phyloP scores from a whole-genome alignment of 768 basidiomycete genomes.

The Agaricus bisporus region DNA sequence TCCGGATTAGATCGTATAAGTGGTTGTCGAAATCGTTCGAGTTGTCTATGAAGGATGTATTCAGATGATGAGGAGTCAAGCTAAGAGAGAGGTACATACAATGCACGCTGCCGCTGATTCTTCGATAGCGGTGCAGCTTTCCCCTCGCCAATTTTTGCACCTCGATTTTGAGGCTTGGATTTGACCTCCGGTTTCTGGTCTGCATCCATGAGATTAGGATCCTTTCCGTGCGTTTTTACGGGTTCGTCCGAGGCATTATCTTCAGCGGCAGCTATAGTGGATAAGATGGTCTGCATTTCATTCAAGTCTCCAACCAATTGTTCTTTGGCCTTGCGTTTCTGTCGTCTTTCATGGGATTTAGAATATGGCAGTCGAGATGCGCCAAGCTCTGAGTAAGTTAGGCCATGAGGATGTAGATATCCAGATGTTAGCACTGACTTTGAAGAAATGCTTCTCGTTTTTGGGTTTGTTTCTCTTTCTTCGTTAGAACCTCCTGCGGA shows the following conservation, averaged over 20 bases:
- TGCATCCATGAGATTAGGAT: slow-evolving; percentile 11
- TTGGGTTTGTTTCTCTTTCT: slow-evolving; percentile 61
- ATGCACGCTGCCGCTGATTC: slow-evolving; percentile 56
- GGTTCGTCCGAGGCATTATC: slow-evolving; percentile 12
- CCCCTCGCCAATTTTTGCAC: slow-evolving; percentile 64
- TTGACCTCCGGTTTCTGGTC: slow-evolving; percentile 15
- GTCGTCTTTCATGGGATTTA: slow-evolving; percentile 62
- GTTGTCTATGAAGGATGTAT: slow-evolving; percentile 33
- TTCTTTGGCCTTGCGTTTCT: slow-evolving; percentile 65
- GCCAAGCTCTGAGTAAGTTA: slow-evolving; percentile 31
- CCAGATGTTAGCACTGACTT: slow-evolving; percentile 32
- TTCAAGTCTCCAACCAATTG: slow-evolving; percentile 41
- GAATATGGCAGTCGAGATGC: slow-evolving; percentile 51
- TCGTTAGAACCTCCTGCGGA: slow-evolving; percentile 23
- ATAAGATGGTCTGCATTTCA: slow-evolving; percentile 49
- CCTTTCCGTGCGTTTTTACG: slow-evolving; percentile 13
- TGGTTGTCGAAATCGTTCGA: slow-evolving; percentile 66
- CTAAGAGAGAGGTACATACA: slow-evolving; percentile 43
- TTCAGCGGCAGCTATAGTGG: slow-evolving; percentile 38
- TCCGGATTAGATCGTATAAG: slow-evolving; percentile 60
- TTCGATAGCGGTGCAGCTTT: slow-evolving; percentile 51
- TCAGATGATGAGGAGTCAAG: neutral
- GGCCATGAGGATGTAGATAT: slow-evolving; percentile 7
- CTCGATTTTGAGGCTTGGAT: slow-evolving; percentile 21
- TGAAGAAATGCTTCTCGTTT: slow-evolving; percentile 67